phyloP scores from a whole-genome alignment of 2,329 filamentous ascomycete species.

The Colletotrichum tropicale region DNA sequence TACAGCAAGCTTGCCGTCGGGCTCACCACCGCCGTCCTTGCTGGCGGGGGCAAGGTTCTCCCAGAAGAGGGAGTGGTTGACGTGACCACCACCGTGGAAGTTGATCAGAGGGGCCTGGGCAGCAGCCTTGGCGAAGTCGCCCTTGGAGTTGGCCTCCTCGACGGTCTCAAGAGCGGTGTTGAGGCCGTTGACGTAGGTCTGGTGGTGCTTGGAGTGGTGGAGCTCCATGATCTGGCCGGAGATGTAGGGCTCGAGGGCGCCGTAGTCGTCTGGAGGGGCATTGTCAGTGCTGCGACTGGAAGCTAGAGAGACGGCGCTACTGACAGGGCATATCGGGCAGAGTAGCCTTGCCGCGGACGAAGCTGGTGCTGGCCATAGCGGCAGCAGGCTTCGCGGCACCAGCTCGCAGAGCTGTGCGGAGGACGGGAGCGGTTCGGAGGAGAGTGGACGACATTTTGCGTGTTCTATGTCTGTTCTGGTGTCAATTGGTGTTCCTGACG shows the following conservation, averaged over 20 bases:
- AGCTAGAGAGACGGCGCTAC: conserved; percentile 22
- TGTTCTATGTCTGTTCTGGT: conserved; percentile 14
- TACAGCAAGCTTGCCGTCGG: conserved; percentile 65
- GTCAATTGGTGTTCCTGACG: neutral
- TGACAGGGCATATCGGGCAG: conserved; percentile 81
- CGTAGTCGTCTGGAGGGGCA: conserved; percentile 81
- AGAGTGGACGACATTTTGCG: conserved; percentile 75
- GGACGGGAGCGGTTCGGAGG: conserved; percentile 70
- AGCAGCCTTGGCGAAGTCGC: conserved; percentile 58
- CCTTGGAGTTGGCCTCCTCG: conserved; percentile 66
- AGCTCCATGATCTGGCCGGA: conserved; percentile 95
- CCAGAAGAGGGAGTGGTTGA: conserved; percentile 90
- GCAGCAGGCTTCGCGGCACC: conserved; percentile 63
- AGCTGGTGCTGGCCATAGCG: conserved; percentile 74
- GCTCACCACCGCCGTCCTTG: conserved; percentile 65
- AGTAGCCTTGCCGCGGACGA: conserved; percentile 86
- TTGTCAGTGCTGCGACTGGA: neutral
- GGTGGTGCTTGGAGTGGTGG: conserved; percentile 93
- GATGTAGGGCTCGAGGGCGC: conserved; percentile 84
- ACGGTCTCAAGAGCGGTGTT: conserved; percentile 80
- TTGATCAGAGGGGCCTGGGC: conserved; percentile 63
- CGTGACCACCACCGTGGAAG: conserved; percentile 85
- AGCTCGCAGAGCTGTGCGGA: conserved; percentile 74
- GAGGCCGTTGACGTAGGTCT: conserved; percentile 90
- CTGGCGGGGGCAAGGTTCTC: conserved; percentile 75